Conservation (phyloP, 495 filamentous ascomycete species). For the Penicillium robsamsonii region DNA sequence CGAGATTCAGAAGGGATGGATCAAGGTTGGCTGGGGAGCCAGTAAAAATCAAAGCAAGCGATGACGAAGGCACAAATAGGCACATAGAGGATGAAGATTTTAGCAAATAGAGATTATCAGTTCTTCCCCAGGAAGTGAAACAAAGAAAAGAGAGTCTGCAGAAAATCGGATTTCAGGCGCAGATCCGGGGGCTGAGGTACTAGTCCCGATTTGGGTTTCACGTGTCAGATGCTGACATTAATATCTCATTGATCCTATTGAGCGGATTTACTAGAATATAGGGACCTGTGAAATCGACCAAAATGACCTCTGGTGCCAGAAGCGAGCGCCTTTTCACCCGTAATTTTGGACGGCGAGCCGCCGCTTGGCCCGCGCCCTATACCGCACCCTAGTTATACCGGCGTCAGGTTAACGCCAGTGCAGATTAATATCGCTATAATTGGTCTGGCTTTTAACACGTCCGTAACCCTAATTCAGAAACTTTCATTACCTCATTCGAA, state of each 20-base stretch:
- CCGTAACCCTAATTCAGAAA: no score
- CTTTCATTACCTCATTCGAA: no score
- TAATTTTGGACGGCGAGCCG: no score
- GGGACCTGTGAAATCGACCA: no score
- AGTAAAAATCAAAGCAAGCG: slow-evolving; percentile 35
- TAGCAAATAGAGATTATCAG: slow-evolving; percentile 1
- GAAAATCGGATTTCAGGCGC: slow-evolving; percentile 26
- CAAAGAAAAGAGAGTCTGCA: slow-evolving; percentile 10
- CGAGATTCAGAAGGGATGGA: slow-evolving; percentile 16
- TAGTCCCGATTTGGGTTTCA: slow-evolving; percentile 25
- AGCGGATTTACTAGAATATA: no score
- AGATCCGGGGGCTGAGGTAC: slow-evolving; percentile 27
- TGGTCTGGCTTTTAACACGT: no score
- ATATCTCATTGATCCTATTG: slow-evolving; percentile 16
- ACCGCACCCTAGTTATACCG: no score
- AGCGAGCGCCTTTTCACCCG: no score
- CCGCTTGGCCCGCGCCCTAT: no score
- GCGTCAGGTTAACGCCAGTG: no score
- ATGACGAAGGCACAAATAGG: slow-evolving; percentile 37
- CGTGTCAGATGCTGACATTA: slow-evolving; percentile 22
- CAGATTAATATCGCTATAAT: no score
- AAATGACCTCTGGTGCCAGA: no score
- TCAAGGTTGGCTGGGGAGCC: slow-evolving; percentile 28
- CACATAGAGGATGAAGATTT: slow-evolving; percentile 36
- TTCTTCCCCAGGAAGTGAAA: slow-evolving; percentile 16